These are phyloP conservation scores for Phytopythium ostracodes DNA, from an alignment of 352 stramenopile genomes.

Conservation along the genomic window DNA sequence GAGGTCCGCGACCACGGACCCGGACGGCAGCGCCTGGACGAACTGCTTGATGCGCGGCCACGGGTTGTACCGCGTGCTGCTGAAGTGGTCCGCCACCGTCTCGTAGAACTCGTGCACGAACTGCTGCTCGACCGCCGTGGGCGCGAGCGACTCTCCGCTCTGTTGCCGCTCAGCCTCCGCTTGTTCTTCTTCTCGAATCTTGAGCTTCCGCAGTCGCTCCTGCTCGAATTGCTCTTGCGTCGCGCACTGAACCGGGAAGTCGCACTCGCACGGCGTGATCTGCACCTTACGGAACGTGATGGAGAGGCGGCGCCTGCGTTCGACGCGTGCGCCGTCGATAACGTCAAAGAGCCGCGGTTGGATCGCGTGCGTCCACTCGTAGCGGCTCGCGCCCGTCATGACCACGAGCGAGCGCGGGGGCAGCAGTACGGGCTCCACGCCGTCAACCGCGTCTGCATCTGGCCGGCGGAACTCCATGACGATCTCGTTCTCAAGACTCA, in stretches of 20 bases:
- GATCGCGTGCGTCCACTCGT: constrained; percentile 89
- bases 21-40: constrained; percentile 45
- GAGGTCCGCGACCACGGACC: constrained; percentile 75
- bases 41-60: constrained; percentile 76
- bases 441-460: constrained; percentile 21
- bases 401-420: constrained; percentile 73
- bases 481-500: constrained; percentile 76
- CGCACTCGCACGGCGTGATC: constrained; percentile 58
- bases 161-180: not conserved
- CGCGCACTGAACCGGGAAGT: constrained; percentile 70
- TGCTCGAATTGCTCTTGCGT: constrained; percentile 15
- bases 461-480: constrained; percentile 85
- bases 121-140: constrained; percentile 69
- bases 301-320: constrained; percentile 63
- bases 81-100: constrained; percentile 78
- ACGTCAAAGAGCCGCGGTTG: constrained; percentile 79
- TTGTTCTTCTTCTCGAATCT: not conserved
- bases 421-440: constrained; percentile 59
- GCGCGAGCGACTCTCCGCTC: constrained; percentile 15
- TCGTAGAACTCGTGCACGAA: constrained; percentile 88
- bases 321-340: constrained; percentile 66
- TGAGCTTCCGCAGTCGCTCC: constrained; percentile 4
- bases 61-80: constrained; percentile 82
- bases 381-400: constrained; percentile 80
- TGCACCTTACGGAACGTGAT: constrained; percentile 89